Percentiles rank a stretch among this genome's conserved stretches.
Evolutionary conservation across 495 filamentous ascomycete species (phyloP).

Genomic region (Thozetella sp.): DNA sequence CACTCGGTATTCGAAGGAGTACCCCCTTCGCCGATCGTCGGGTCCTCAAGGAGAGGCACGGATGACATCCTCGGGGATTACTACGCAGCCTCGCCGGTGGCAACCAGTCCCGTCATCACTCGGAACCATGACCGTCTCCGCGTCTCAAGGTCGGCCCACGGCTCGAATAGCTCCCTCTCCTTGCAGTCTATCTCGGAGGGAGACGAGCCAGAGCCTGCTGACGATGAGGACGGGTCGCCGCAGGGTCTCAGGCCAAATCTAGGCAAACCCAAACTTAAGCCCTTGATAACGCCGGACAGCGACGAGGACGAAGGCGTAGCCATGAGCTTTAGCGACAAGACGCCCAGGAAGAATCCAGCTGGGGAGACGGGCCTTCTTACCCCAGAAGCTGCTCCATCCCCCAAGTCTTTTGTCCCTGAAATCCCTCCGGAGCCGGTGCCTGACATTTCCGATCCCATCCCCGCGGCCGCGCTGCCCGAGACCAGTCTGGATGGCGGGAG

Average conservation of each 20-base stretch:
- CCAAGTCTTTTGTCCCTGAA: background rate
- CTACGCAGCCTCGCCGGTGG: constrained; percentile 7
- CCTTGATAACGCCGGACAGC: constrained; percentile 7
- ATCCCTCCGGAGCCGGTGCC: background rate
- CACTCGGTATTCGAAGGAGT: constrained; percentile 33
- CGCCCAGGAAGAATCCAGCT: constrained; percentile 8
- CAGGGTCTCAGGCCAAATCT: constrained; percentile 19
- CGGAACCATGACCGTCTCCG: constrained; percentile 13
- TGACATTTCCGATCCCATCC: background rate
- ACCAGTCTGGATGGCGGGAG: background rate
- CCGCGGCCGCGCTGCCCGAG: background rate
- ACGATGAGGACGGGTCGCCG: constrained; percentile 6
- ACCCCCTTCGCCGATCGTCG: constrained; percentile 33
- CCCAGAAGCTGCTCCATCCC: constrained; percentile 6
- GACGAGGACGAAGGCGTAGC: constrained; percentile 33
- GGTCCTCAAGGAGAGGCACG: constrained; percentile 15
- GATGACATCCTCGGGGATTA: constrained; percentile 23
- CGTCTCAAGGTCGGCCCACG: constrained; percentile 13
- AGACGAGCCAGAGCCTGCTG: constrained; percentile 16
- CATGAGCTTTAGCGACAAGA: constrained; percentile 11
- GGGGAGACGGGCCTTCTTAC: background rate
- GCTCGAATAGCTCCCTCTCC: constrained; percentile 21
- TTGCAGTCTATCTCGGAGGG: constrained; percentile 29
- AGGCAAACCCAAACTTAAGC: constrained; percentile 9
- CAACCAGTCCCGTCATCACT: constrained; percentile 7